Percentiles rank a stretch among this genome's conserved stretches.
Conservation (phyloP, 257 asterid species). For the Solanum bukasovii region DNA sequence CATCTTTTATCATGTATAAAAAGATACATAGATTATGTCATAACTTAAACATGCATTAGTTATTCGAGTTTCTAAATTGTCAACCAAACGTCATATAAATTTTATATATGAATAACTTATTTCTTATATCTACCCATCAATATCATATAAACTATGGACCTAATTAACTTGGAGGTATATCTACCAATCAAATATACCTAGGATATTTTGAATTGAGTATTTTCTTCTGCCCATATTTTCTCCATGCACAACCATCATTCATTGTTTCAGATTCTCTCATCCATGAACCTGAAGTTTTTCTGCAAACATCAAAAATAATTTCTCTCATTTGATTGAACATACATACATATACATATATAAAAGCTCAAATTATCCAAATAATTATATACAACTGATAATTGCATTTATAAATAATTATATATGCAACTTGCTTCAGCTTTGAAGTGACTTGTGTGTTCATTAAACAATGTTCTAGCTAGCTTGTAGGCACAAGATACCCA, state of each 20-base stretch:
- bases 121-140: not conserved
- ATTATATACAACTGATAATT: not conserved
- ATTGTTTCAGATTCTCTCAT: slow-evolving; percentile 2
- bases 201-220: slow-evolving; percentile 41
- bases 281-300: slow-evolving; percentile 36
- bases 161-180: not conserved
- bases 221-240: slow-evolving; percentile 78
- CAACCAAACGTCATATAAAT: too few species aligned
- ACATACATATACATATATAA: not conserved
- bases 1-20: not conserved
- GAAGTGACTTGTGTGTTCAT: not conserved
- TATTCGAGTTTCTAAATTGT: not conserved
- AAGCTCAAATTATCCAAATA: not conserved
- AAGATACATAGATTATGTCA: not conserved
- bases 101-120: too few species aligned
- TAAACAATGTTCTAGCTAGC: not conserved
- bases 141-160: not conserved
- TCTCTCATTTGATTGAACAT: not conserved
- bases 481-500: not conserved
- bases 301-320: slow-evolving; percentile 5
- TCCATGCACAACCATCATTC: slow-evolving; percentile 68
- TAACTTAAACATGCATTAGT: too few species aligned
- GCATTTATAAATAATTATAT: not conserved
- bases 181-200: slow-evolving; percentile 24
- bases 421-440: not conserved